Conservation (phyloP, 345 rosid genomes). For the Eucalyptus erythrocorys region DNA sequence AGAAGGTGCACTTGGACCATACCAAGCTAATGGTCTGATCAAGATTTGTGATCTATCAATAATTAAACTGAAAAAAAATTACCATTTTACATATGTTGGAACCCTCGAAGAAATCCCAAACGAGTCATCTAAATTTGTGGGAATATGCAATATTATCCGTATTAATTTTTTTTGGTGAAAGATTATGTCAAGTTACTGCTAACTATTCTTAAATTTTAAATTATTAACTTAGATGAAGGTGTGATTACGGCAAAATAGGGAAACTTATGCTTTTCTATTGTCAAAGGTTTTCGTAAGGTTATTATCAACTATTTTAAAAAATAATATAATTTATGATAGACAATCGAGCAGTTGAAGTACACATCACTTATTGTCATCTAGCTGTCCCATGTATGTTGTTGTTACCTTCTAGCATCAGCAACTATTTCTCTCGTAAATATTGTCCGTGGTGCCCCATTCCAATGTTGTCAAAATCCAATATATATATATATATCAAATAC, state of each 20-base stretch:
- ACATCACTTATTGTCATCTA: background rate
- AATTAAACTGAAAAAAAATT: background rate
- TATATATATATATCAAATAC: background rate
- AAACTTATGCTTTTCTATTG: accelerated
- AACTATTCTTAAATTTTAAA: background rate
- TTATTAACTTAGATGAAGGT: background rate
- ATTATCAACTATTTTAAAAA: background rate
- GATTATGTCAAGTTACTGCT: accelerated
- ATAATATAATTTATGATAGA: background rate
- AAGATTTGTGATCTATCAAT: background rate
- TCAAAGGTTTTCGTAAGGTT: background rate
- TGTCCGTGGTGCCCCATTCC: background rate
- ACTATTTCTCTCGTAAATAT: background rate
- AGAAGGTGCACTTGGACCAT: background rate
- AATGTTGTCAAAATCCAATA: background rate
- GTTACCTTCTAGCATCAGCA: background rate
- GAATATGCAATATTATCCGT: background rate
- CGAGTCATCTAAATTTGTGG: background rate
- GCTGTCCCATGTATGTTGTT: background rate
- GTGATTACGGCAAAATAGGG: background rate
- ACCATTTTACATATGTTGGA: background rate
- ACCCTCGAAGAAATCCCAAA: background rate
- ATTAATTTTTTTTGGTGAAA: background rate
- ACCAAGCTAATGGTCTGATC: background rate
- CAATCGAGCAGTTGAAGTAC: background rate